Evolutionary conservation across 2,329 filamentous ascomycete species (phyloP).

Genomic region (Reticulascus tulasneorum): DNA sequence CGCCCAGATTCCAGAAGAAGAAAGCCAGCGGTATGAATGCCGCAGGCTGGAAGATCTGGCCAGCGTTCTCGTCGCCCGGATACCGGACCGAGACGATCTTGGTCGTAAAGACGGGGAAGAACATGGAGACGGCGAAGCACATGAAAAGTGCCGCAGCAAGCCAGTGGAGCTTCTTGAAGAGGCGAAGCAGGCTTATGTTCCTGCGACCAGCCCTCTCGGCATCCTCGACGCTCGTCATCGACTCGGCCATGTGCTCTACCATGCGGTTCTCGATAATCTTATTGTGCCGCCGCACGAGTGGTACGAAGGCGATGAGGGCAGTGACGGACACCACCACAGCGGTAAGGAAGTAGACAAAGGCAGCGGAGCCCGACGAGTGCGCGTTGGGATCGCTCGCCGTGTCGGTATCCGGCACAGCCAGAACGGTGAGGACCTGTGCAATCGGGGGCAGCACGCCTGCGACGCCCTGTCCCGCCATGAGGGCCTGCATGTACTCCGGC

Average conservation of each 20-base stretch:
- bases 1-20: conserved; percentile 89
- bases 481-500: conserved; percentile 87
- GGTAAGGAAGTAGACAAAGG: conserved; percentile 87
- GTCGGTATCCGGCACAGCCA: conserved; percentile 51
- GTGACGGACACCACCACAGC: conserved; percentile 71
- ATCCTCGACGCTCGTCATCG: conserved; percentile 47
- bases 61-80: conserved; percentile 17
- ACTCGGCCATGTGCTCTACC: conserved; percentile 44
- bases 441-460: conserved; percentile 86
- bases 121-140: conserved; percentile 84
- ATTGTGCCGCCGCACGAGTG: conserved; percentile 62
- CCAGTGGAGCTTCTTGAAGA: conserved; percentile 78
- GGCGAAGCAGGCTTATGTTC: conserved; percentile 52
- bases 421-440: conserved; percentile 79
- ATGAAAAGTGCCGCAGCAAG: conserved; percentile 72
- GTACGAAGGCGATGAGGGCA: conserved; percentile 70
- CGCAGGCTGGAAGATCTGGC: conserved; percentile 60
- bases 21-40: conserved; percentile 89
- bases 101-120: conserved; percentile 87
- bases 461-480: conserved; percentile 92
- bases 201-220: conserved; percentile 47
- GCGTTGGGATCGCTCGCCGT: conserved; percentile 17
- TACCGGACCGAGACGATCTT: conserved; percentile 48
- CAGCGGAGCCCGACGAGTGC: conserved; percentile 56
- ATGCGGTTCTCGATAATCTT: conserved; percentile 47